A percentile compares a stretch with the other conserved stretches of the same genome.
Evolutionary conservation across 148 eudicot genomes (phyloP).

Genomic region (Fagopyrum homotropicum): DNA sequence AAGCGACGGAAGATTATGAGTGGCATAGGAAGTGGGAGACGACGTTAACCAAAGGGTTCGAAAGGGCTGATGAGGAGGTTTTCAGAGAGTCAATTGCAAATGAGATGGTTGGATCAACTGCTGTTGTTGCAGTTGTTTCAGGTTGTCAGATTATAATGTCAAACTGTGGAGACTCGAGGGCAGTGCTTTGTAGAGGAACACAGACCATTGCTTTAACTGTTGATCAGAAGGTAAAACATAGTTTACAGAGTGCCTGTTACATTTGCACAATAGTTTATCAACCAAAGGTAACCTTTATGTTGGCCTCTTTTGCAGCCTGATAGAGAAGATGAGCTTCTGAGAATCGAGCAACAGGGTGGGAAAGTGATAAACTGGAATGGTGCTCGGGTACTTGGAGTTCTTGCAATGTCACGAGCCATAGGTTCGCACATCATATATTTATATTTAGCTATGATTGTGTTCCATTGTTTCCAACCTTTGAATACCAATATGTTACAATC

Average conservation of each 20-base stretch:
- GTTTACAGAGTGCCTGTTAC: not conserved
- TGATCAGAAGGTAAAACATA: constrained; percentile 63
- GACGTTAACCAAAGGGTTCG: constrained; percentile 38
- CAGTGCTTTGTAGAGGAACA: constrained; percentile 62
- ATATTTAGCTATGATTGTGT: constrained; percentile 4
- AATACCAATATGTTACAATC: not conserved
- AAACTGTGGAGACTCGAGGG: constrained; percentile 86
- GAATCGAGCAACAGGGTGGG: constrained; percentile 65
- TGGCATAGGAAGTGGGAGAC: constrained; percentile 63
- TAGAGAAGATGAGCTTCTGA: constrained; percentile 61
- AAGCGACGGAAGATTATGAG: constrained; percentile 22
- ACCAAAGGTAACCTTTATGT: constrained; percentile 14
- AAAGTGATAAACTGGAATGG: constrained; percentile 74
- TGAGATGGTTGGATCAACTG: constrained; percentile 76
- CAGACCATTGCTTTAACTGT: constrained; percentile 58
- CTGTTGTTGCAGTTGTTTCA: constrained; percentile 70
- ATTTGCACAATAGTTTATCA: not conserved
- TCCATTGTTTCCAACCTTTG: not conserved
- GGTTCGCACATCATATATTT: constrained; percentile 23
- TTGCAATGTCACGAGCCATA: constrained; percentile 81
- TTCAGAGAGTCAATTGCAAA: constrained; percentile 33
- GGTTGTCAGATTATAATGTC: constrained; percentile 68
- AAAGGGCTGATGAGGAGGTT: constrained; percentile 49
- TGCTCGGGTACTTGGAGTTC: constrained; percentile 78
- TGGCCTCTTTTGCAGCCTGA: constrained; percentile 51